Base-by-base conservation (phyloP, 2,329 filamentous ascomycete species). In the Geosmithia flava region DNA sequence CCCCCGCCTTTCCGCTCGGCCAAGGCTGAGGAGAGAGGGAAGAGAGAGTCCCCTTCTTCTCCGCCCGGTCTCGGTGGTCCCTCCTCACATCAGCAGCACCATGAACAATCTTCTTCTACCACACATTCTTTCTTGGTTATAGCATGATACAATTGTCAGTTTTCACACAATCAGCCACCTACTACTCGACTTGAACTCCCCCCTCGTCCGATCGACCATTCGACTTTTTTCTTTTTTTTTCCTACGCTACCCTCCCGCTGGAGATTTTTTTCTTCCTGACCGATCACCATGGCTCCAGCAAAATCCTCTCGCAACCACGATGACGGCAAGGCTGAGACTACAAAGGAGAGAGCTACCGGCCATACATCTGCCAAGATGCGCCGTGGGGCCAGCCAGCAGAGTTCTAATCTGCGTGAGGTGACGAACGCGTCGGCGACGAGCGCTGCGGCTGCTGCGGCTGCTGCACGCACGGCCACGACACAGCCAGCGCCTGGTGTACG, bases 311-410 rank as follows among this genome's bases (percentile, higher is more conserved):
- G 69, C 52, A 62, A 62, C 53, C 66, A 70, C 57, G 71, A 74
- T 55, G 71, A 74, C 53, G 53, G 62, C 54, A 75, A 74, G 56
- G 50, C 62, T 47, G 71, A 74, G 48, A 55, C 58, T 43, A 55
- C 60, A n/a, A 71, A 74, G 56, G 69, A 75, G 50, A 74, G 72
- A 59, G 66, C 63, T 51, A 63, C 63, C 47, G 66, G 67, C 16
- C 62, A 68, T 48, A 58, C 68, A 16, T 72, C 73, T 48, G 68
- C 72, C 51, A 80, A 80, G 60, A 69, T 77, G 63, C 74, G 75
- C 47, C 71, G 76, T 39, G 71, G 70, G 16, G 74, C 69, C 48
- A 78, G 72, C 59, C 72, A 72, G 48, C 68, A 68, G 13, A 74
- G 69, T 17, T 69, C 63, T 30, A 62, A 72, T 40, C 59, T 68